These are phyloP conservation scores for Thielaviopsis ethacetica DNA, from an alignment of 2,329 filamentous ascomycete species.

Conservation along the genomic window DNA sequence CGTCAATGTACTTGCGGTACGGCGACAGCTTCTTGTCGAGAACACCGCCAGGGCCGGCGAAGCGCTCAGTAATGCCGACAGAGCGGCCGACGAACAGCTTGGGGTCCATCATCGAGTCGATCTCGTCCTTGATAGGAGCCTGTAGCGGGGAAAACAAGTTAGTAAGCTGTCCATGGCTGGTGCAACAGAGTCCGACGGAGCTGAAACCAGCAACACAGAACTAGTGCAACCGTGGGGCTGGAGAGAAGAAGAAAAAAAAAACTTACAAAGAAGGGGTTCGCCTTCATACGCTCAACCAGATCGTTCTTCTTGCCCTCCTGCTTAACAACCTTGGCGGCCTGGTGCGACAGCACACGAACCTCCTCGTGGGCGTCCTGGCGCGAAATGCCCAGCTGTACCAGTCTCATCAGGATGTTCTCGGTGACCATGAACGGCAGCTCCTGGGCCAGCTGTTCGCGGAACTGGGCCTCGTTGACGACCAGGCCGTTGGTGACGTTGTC, in stretches of 20 bases:
- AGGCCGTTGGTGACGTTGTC: conserved; percentile 54
- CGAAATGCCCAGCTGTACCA: conserved; percentile 52
- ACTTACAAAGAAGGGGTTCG: conserved; percentile 50
- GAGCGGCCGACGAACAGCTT: conserved; percentile 33
- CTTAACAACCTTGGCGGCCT: conserved; percentile 49
- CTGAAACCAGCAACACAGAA: too few relatives aligned
- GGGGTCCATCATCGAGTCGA: conserved; percentile 51
- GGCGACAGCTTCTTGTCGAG: conserved; percentile 24
- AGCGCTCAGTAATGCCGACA: conserved; percentile 28
- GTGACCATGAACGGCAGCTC: conserved; percentile 83
- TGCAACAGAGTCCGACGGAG: too few relatives aligned
- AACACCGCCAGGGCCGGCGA: conserved; percentile 24
- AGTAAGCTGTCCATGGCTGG: not conserved
- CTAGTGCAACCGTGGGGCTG: not conserved
- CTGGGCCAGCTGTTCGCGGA: conserved; percentile 48
- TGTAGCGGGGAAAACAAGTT: not conserved
- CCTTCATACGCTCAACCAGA: conserved; percentile 60
- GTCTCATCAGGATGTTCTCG: conserved; percentile 53
- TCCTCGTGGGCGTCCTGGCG: conserved; percentile 76
- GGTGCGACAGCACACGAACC: conserved; percentile 65
- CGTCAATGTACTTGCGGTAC: conserved; percentile 22
- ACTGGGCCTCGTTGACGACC: conserved; percentile 64
- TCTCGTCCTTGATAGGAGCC: conserved; percentile 47
- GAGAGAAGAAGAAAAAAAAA: not conserved
- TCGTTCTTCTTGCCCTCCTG: conserved; percentile 46